Percentiles rank a stretch among this genome's conserved stretches.
Evolutionary conservation across 2,329 filamentous ascomycete genomes (phyloP).

Genomic region (Boeremia exigua): DNA sequence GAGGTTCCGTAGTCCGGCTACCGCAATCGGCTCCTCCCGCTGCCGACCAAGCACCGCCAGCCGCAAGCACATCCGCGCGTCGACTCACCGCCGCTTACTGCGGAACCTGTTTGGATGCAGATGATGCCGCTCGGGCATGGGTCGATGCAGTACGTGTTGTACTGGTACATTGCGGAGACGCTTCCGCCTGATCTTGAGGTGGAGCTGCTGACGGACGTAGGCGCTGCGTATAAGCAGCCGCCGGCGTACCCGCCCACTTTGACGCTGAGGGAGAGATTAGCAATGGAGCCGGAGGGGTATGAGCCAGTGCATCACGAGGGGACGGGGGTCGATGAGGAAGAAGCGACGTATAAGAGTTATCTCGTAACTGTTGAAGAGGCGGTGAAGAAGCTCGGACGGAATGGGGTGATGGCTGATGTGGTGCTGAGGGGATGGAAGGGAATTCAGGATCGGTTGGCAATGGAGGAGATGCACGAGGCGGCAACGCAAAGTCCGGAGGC

Average conservation of each 20-base stretch:
- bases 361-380: constrained; percentile 55
- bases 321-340: constrained; percentile 58
- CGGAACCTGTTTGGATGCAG: constrained; percentile 56
- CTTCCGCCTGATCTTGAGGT: constrained; percentile 48
- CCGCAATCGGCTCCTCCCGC: constrained; percentile 56
- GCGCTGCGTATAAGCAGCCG: constrained; percentile 47
- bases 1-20: constrained; percentile 50
- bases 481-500: constrained; percentile 31
- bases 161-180: constrained; percentile 57
- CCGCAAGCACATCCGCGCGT: constrained; percentile 46
- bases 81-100: constrained; percentile 36
- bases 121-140: constrained; percentile 46
- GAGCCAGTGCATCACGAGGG: constrained; percentile 54
- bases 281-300: constrained; percentile 50
- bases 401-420: constrained; percentile 54
- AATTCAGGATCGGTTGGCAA: constrained; percentile 45
- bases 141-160: constrained; percentile 52
- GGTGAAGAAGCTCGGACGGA: constrained; percentile 46
- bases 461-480: constrained; percentile 27
- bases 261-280: constrained; percentile 48
- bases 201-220: constrained; percentile 27
- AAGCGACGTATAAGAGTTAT: constrained; percentile 51
- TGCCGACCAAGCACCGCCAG: constrained; percentile 54
- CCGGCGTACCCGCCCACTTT: constrained; percentile 45
- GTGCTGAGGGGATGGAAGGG: constrained; percentile 54